Evolutionary conservation across 2,329 filamentous ascomycete genomes (phyloP).

Genomic region (Penicillium sp.): DNA sequence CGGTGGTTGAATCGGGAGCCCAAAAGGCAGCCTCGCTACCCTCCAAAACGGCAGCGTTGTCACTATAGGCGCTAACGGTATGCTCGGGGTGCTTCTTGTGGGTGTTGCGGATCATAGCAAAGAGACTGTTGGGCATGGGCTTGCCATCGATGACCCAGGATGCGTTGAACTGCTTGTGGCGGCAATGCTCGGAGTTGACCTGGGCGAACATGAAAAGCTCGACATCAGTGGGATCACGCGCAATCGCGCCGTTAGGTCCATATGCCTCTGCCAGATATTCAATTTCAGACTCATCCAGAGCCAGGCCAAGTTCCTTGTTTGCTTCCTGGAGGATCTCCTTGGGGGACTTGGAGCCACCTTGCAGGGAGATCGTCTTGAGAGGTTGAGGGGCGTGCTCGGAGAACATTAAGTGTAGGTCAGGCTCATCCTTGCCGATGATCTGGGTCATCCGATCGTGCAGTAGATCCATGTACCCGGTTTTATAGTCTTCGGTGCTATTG

Average conservation of each 20-base stretch:
- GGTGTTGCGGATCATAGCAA: conserved; percentile 96
- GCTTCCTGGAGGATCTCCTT: conserved; percentile 76
- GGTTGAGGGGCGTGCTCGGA: conserved; percentile 67
- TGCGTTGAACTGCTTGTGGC: conserved; percentile 93
- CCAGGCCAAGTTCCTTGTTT: conserved; percentile 82
- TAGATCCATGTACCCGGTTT: conserved; percentile 63
- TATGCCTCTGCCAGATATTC: conserved; percentile 91
- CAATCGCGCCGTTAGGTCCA: conserved; percentile 63
- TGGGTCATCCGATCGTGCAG: conserved; percentile 97
- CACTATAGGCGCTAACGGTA: conserved; percentile 95
- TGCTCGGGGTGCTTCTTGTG: conserved; percentile 76
- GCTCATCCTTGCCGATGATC: conserved; percentile 68
- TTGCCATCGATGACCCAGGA: conserved; percentile 92
- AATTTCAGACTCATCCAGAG: conserved; percentile 86
- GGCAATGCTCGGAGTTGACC: conserved; percentile 95
- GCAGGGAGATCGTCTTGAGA: conserved; percentile 76
- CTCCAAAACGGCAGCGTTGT: conserved; percentile 92
- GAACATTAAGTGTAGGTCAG: conserved; percentile 78
- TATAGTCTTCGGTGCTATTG: conserved; percentile 61
- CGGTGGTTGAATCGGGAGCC: conserved; percentile 84
- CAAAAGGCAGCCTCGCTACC: conserved; percentile 76
- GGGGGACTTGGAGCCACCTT: conserved; percentile 66
- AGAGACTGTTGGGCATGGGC: conserved; percentile 77
- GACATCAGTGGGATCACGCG: conserved; percentile 76
- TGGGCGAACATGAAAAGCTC: conserved; percentile 99